These are phyloP conservation scores for Fraxinus platypoda DNA, from an alignment of 305 asterid species.

Conservation along the genomic window DNA sequence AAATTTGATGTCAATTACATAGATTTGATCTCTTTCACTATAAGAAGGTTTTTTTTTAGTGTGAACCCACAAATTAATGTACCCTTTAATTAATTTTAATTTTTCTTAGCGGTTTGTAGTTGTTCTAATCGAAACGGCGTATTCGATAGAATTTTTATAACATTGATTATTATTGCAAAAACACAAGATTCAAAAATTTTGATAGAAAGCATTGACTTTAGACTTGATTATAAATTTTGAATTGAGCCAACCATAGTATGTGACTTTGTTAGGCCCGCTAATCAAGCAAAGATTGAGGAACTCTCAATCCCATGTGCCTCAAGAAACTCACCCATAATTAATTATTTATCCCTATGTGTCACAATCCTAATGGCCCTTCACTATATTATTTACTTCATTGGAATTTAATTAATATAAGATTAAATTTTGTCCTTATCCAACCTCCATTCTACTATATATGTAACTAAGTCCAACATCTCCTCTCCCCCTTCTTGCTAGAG, in stretches of 20 bases:
- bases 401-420: neutral
- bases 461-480: constrained; percentile 5
- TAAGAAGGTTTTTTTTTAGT: too few species aligned
- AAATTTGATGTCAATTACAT: too few species aligned
- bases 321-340: constrained; percentile 14
- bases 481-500: constrained; percentile 10
- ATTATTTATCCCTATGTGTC: constrained; percentile 24
- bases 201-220: too few species aligned
- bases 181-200: too few species aligned
- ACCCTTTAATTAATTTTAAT: too few species aligned
- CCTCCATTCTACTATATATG: constrained; percentile 31
- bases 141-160: neutral
- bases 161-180: neutral
- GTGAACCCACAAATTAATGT: too few species aligned
- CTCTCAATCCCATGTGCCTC: constrained; percentile 43
- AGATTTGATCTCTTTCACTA: too few species aligned
- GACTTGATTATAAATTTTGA: neutral
- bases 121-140: neutral
- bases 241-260: constrained; percentile 24
- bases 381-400: neutral
- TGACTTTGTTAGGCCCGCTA: constrained; percentile 23
- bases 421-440: constrained; percentile 26
- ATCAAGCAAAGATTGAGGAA: neutral
- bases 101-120: neutral
- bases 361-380: constrained; percentile 25